phyloP scores from a whole-genome alignment of 2,329 filamentous ascomycete species.

The Colletotrichum lupini region DNA sequence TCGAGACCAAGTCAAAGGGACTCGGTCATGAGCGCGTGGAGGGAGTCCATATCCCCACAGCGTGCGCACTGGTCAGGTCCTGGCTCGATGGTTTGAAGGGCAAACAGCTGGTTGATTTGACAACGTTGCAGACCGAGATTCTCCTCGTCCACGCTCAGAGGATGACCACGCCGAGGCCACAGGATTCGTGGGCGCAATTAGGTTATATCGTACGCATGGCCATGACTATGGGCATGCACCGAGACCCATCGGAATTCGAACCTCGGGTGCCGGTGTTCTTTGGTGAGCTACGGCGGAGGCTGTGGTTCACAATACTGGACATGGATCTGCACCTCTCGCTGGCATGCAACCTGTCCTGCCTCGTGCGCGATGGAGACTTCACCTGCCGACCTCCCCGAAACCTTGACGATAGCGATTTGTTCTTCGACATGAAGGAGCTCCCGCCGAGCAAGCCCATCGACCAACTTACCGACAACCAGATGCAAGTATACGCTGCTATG shows the following conservation, averaged over 20 bases:
- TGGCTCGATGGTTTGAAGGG: conserved; percentile 65
- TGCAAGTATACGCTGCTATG: conserved; percentile 64
- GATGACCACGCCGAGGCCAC: conserved; percentile 59
- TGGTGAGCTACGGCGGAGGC: conserved; percentile 63
- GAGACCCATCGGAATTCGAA: conserved; percentile 65
- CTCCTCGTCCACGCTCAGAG: conserved; percentile 64
- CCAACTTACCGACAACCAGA: conserved; percentile 62
- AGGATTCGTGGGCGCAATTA: conserved; percentile 66
- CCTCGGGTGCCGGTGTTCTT: conserved; percentile 60
- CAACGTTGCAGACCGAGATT: conserved; percentile 64
- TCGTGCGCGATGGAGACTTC: conserved; percentile 64
- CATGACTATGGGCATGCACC: conserved; percentile 69
- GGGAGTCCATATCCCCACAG: conserved; percentile 67
- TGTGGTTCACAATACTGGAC: conserved; percentile 68
- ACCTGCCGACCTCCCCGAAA: conserved; percentile 65
- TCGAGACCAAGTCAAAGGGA: conserved; percentile 61
- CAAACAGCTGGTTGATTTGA: conserved; percentile 63
- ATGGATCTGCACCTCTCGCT: conserved; percentile 67
- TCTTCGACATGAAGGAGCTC: conserved; percentile 58
- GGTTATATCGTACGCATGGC: conserved; percentile 66
- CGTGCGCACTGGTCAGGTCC: conserved; percentile 63
- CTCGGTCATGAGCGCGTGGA: conserved; percentile 62
- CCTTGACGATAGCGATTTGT: conserved; percentile 62
- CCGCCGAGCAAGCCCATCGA: conserved; percentile 62
- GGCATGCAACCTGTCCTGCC: conserved; percentile 61